A percentile compares a stretch with the other conserved stretches of the same genome.
Evolutionary conservation across 2,329 filamentous ascomycete genomes (phyloP).

Genomic region (Leptographium radiaticola): DNA sequence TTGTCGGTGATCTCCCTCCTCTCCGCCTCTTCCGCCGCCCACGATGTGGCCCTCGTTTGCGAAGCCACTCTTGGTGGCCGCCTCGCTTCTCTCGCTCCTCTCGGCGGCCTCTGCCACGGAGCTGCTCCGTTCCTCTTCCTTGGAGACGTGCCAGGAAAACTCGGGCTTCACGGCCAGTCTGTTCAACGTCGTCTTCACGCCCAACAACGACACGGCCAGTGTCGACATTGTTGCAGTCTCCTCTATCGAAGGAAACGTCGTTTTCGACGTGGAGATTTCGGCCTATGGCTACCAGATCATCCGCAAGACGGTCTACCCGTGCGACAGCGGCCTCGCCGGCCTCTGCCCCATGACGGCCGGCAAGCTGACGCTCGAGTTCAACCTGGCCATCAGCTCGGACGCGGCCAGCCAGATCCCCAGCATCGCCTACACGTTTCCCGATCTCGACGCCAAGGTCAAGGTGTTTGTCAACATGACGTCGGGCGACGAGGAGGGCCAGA

Average conservation of each 20-base stretch:
- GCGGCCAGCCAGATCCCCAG: conserved; percentile 52
- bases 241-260: conserved; percentile 59
- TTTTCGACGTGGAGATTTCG: conserved; percentile 54
- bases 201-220: conserved; percentile 47
- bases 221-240: conserved; percentile 64
- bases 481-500: conserved; percentile 28
- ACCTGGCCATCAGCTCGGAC: conserved; percentile 37
- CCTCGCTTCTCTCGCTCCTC: conserved; percentile 22
- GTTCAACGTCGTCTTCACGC: conserved; percentile 63
- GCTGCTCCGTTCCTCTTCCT: conserved; percentile 36
- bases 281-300: conserved; percentile 63
- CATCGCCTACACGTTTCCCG: conserved; percentile 71
- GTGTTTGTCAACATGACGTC: conserved; percentile 58
- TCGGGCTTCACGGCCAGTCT: conserved; percentile 67
- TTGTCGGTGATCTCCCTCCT: neutral
- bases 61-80: conserved; percentile 31
- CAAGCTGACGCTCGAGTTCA: conserved; percentile 38
- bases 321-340: conserved; percentile 45
- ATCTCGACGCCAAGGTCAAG: conserved; percentile 65
- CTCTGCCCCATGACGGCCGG: conserved; percentile 75
- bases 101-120: conserved; percentile 24
- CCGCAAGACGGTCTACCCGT: conserved; percentile 54
- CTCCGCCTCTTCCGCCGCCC: neutral
- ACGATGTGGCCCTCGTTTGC: conserved; percentile 18
- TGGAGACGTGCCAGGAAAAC: conserved; percentile 63